These are phyloP conservation scores for Hamigera avellanea DNA, from an alignment of 495 filamentous ascomycete genomes.

Conservation along the genomic window DNA sequence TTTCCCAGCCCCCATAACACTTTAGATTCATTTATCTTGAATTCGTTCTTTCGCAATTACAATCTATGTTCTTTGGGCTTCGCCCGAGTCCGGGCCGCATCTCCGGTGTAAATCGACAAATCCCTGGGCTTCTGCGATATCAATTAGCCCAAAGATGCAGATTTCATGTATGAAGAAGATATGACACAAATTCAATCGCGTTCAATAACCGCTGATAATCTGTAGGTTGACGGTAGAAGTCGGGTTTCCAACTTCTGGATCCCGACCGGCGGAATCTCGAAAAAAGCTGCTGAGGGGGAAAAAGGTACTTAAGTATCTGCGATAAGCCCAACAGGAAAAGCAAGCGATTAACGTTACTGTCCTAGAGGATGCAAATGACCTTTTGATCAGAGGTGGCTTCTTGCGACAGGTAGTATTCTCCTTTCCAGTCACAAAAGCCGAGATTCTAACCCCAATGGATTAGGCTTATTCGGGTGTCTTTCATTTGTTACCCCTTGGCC, in stretches of 20 bases:
- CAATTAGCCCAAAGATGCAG: conserved; percentile 9
- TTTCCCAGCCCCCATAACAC: no score
- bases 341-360: not conserved
- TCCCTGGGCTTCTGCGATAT: conserved; percentile 6
- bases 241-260: conserved; percentile 68
- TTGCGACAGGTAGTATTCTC: conserved; percentile 51
- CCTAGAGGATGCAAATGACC: conserved; percentile 55
- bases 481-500: conserved; percentile 83
- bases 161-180: conserved; percentile 13
- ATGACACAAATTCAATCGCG: no score
- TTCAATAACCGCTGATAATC: conserved; percentile 3
- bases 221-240: conserved; percentile 43
- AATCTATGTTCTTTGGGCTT: conserved; percentile 15
- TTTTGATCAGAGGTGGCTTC: conserved; percentile 68
- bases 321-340: not conserved
- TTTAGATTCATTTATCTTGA: no score
- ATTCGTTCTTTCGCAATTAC: not conserved
- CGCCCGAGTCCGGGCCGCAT: conserved; percentile 14
- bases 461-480: conserved; percentile 83
- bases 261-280: conserved; percentile 61
- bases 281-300: conserved; percentile 36
- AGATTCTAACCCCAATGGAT: conserved; percentile 1
- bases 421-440: not conserved
- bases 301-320: conserved; percentile 11
- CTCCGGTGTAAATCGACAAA: conserved; percentile 10